Evolutionary conservation across 257 asterid species (phyloP), one percentile per base, ranked within the genome.

Genomic region (Primulina eburnea): DNA sequence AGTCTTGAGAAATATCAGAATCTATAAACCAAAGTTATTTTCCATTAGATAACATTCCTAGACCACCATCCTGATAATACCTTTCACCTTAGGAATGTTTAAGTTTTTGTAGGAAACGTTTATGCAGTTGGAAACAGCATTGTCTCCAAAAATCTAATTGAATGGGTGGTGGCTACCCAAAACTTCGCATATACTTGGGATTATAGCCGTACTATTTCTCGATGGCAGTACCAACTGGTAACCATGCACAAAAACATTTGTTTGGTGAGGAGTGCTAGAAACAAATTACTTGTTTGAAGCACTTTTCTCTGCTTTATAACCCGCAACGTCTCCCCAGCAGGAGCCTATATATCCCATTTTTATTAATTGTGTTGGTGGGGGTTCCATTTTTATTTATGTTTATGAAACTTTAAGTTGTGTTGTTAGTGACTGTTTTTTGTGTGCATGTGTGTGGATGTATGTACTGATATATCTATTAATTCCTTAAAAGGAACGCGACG

Each of bases 401-500:
- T 58, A 21, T 72, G 40, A 37, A 32, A 35, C 70, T 66, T 40
- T 21, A 40, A 67, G 32, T 69, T 21, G 71, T 71, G 38, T 72
- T 52, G n/a, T 57, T 21, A 62, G 40, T 60, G 69, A 60, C 67
- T 70, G 60, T 73, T 73, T 58, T 50, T 6, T 68, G 32, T 55
- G 71, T 56, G 66, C 70, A 7, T 69, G 66, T 69, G 32, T 71
- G 24, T 30, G 34, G 61, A 14, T 63, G 34, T 64, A 33, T 50
- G 32, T 71, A 40, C 79, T 80, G 71, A 82, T 75, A 24, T 26
- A 66, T 71, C 33, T 65, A 37, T 69, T 69, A 57, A 65, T 72
- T 78, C 35, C 61, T 78, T 34, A 38, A 71, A 32, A 94, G 99
- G 99, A 94, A 33, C 95, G 98, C 30, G 98, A 94, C 70, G 62